Base-by-base conservation (phyloP, 805 yeast genomes). In the Metschnikowia noctiluminum region DNA sequence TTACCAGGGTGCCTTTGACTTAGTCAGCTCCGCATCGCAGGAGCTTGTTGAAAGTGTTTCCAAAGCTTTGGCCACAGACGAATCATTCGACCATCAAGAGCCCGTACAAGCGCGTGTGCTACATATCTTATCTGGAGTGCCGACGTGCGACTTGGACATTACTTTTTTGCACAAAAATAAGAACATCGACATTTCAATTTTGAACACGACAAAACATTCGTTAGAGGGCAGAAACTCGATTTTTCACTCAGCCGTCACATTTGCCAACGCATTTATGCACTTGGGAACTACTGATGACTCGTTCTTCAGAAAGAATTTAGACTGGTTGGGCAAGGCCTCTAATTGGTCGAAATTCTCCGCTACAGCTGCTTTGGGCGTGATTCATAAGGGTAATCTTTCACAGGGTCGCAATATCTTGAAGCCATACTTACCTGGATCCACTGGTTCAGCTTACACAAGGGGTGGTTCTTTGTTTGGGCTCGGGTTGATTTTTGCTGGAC, bases 341-440 rank as follows among this genome's bases (percentile, higher is more conserved):
- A 90, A 92, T 68, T 94, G 99, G 99, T 90, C 97, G 6, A 94
- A 92, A 64, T 94, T 94, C 66, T 84, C 96, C 0, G 97, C 98
- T 2, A 92, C 98, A 12, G 98, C 98, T 8, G 97, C 98, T 12
- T 74, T 94, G 52, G 99, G 99, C 64, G 98, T 92, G 30, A 91
- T 94, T 57, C 98, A 94, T 66, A 87, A 86, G 62, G 98, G 99
- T 46, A 92, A 92, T 66, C 76, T 94, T 49, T 80, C 96, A 0
- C 96, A 90, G 64, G 99, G 98, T 46, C 83, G 84, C 63, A 80
- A 84, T 55, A 82, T 92, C 43, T 78, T 94, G 64, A 85, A 85
- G 56, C 98, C 98, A 16, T 94, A 94, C 63, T 77, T 94, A 52
- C 97, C 98, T 36, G 92, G 92, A 4, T 65, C 76, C 8, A 76